phyloP scores from a whole-genome alignment of 257 asterid species.

The Fraxinus cuspidata region DNA sequence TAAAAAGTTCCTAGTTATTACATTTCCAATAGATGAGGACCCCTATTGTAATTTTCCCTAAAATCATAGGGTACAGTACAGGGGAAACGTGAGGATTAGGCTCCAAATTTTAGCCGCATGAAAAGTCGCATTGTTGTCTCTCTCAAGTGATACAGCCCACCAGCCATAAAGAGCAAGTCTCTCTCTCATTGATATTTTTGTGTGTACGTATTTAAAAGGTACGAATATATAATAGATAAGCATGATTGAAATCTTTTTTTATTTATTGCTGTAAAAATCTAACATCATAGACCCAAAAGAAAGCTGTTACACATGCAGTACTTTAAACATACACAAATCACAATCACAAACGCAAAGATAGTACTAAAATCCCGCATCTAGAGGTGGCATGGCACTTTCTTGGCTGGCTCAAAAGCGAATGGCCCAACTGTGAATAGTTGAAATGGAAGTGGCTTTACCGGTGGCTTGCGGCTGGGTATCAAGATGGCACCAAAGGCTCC shows the following conservation, averaged over 20 bases:
- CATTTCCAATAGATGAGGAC: background rate
- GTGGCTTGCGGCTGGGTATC: constrained; percentile 24
- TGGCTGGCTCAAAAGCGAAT: constrained; percentile 42
- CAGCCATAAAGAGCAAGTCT: background rate
- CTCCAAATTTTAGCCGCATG: background rate
- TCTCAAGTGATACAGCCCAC: background rate
- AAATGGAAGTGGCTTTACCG: constrained; percentile 10
- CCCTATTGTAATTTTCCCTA: background rate
- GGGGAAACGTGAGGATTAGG: background rate
- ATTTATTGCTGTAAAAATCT: background rate
- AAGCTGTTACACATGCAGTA: background rate
- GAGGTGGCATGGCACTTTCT: constrained; percentile 30
- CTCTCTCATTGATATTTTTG: background rate
- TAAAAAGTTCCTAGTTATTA: background rate
- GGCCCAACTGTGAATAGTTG: constrained; percentile 47
- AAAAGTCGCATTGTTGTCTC: background rate
- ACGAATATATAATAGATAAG: background rate
- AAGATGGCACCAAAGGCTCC: constrained; percentile 41
- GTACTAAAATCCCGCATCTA: background rate
- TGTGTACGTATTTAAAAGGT: background rate
- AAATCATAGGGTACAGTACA: background rate
- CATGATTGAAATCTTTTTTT: background rate
- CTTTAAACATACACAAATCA: background rate
- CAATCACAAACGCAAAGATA: background rate
- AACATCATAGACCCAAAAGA: background rate